Evolutionary conservation across 2,329 filamentous ascomycete species (phyloP), one percentile per base, ranked within the genome.

Genomic region (Sarocladiaceae sp.): DNA sequence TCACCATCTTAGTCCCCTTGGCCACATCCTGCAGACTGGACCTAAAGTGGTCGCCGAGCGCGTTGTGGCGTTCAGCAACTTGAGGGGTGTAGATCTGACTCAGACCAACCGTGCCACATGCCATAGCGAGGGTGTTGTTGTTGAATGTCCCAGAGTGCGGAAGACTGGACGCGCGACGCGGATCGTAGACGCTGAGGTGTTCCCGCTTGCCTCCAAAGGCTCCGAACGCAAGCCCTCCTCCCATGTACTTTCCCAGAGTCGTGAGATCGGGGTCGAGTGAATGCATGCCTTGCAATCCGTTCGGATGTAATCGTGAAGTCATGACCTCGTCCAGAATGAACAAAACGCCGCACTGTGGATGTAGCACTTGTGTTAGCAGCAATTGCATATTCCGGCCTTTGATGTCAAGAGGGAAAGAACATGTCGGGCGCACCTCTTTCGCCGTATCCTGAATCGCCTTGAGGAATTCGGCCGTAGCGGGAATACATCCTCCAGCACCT

Each of bases 251-350:
- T 0, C 82, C 82, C 15, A 84, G 58, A 0, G 79, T 82, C 13
- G 74, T 79, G 35, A 86, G 59, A 59, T 86, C 82, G 0, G 82
- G 80, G 2, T 62, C 64, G 4, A 82, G 57, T 2, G 64, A 68
- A 20, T 69, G 36, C 26, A 61, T 54, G 0, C 60, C 57, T 13
- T 73, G 71, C 2, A 80, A 59, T 1, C 82, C 80, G 6, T 71
- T 65, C 2, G 68, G 69, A 6, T 50, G 33, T 35, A 85, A 65
- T 0, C 83, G 72, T 3, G 77, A 80, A 0, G 82, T 84, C 74
- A 85, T 82, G 2, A 87, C 82, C 64, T 87, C 84, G 59, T 87
- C 84, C 18, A 85, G 70, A 20, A 87, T 79, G 53, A 87, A 74
- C 0, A 87, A 54, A 0, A 77, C 76, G 1, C 75, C 76, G 0